Evolutionary conservation across 768 basidiomycete species (phyloP).

Genomic region (Amanita inopinata): DNA sequence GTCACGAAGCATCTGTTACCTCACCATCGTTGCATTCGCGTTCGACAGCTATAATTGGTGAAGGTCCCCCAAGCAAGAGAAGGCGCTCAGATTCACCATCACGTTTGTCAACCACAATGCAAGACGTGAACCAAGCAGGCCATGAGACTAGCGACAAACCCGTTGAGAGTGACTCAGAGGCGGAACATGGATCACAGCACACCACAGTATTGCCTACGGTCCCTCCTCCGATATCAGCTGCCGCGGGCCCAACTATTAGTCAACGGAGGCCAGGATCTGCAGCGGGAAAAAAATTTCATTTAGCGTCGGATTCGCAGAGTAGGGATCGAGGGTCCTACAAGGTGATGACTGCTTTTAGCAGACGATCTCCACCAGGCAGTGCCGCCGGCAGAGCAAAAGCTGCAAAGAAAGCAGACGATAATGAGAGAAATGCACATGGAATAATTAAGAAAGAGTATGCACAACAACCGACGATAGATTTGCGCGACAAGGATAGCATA

Average conservation of each 20-base stretch:
- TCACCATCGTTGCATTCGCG: not conserved
- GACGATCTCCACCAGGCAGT: conserved; percentile 43
- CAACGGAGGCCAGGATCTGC: conserved; percentile 4
- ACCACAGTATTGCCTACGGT: conserved; percentile 6
- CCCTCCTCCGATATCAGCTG: conserved; percentile 11
- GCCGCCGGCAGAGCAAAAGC: conserved; percentile 35
- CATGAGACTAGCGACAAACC: not conserved
- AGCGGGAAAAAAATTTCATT: not conserved
- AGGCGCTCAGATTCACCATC: conserved; percentile 8
- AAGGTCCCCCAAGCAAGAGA: conserved; percentile 6
- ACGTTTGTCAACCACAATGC: not conserved
- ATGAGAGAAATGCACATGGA: conserved; percentile 8
- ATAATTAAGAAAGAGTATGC: conserved; percentile 3
- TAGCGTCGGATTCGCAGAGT: conserved; percentile 3
- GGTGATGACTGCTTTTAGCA: conserved; percentile 22
- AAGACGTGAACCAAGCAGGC: not conserved
- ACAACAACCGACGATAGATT: not conserved
- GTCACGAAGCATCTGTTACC: not conserved
- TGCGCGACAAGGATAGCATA: not conserved
- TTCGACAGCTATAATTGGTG: not conserved
- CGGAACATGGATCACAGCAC: not conserved
- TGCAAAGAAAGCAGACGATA: conserved; percentile 32
- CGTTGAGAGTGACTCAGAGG: no score
- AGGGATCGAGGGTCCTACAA: conserved; percentile 16
- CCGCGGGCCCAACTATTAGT: conserved; percentile 8